Evolutionary conservation across 352 stramenopile genomes (phyloP).

Genomic region (Phytophthora pseudosyringae): DNA sequence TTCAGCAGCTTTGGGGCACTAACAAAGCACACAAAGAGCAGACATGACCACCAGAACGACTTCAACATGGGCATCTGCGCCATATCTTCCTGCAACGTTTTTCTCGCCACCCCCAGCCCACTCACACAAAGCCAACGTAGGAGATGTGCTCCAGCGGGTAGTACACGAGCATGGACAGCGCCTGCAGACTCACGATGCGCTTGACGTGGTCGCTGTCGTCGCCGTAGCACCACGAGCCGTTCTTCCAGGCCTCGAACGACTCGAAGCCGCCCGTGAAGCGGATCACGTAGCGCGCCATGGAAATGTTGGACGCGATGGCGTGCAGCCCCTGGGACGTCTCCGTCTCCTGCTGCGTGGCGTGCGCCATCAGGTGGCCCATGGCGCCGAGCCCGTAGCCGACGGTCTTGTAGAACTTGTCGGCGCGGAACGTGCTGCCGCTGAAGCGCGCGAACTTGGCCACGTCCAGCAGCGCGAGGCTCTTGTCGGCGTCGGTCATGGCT

Average conservation of each 20-base stretch:
- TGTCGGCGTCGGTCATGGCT: slow-evolving; percentile 27
- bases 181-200: slow-evolving; percentile 66
- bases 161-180: slow-evolving; percentile 86
- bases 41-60: slow-evolving; percentile 5
- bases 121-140: slow-evolving; percentile 85
- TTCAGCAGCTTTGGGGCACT: slow-evolving; percentile 81
- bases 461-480: slow-evolving; percentile 44
- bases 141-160: slow-evolving; percentile 88
- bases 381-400: slow-evolving; percentile 75
- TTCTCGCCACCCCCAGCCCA: no score
- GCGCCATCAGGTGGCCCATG: slow-evolving; percentile 59
- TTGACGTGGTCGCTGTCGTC: slow-evolving; percentile 74
- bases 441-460: slow-evolving; percentile 78
- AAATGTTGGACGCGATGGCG: slow-evolving; percentile 74
- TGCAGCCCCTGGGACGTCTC: slow-evolving; percentile 63
- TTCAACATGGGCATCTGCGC: background rate
- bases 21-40: slow-evolving; percentile 6
- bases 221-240: slow-evolving; percentile 77
- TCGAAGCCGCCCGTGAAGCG: slow-evolving; percentile 82
- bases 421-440: slow-evolving; percentile 60
- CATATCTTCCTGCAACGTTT: no score
- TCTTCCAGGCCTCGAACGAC: slow-evolving; percentile 75
- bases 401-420: slow-evolving; percentile 88
- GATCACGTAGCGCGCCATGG: slow-evolving; percentile 80
- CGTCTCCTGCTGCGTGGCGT: slow-evolving; percentile 52